Conservation (phyloP, 225 moss, liverwort and hornwort species). For the Pseudoscleropodium purum region DNA sequence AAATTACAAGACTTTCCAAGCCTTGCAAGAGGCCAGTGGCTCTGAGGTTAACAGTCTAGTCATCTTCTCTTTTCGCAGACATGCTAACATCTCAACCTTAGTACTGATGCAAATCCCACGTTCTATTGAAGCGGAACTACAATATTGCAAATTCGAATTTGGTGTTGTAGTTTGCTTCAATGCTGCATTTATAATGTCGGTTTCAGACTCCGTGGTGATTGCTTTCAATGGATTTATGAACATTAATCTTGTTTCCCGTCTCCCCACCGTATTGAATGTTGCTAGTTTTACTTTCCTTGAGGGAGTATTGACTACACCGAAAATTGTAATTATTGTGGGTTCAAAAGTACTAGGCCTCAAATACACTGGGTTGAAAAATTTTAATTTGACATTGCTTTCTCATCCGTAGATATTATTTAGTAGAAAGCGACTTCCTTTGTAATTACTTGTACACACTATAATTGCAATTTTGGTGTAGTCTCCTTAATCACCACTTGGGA, state of each 20-base stretch:
- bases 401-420: neutral
- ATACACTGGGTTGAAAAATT: neutral
- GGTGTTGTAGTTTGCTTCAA: neutral
- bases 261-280: neutral
- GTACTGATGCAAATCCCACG: neutral
- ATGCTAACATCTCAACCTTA: neutral
- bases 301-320: neutral
- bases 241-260: neutral
- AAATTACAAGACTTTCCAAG: constrained; percentile 73
- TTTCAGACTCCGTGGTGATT: neutral
- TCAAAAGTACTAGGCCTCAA: neutral
- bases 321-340: neutral
- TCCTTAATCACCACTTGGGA: neutral
- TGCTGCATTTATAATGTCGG: neutral
- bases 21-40: constrained; percentile 49
- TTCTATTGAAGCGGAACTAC: neutral
- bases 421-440: neutral
- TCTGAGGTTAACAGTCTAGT: constrained; percentile 14
- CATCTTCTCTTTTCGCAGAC: neutral
- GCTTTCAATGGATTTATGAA: neutral
- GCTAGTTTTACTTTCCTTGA: neutral
- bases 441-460: neutral
- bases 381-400: neutral
- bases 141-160: neutral
- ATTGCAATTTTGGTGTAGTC: neutral